A percentile compares a stretch with the other conserved stretches of the same genome.
phyloP scores from a whole-genome alignment of 257 asterid genomes.

The Ilex aquifolium region DNA sequence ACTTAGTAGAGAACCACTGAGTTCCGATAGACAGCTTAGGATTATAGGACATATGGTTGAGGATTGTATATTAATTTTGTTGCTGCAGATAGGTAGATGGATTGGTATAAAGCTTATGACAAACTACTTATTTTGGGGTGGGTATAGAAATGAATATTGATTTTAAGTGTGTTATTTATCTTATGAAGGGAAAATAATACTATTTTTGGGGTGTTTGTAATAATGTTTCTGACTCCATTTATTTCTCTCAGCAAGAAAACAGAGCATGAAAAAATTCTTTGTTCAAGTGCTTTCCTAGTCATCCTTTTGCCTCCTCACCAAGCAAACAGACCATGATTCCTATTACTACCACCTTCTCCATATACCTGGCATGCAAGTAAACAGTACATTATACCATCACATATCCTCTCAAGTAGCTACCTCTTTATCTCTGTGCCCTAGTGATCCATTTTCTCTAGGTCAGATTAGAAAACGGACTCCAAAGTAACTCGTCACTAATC shows the following conservation, averaged over 20 bases:
- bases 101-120: background rate
- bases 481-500: no score
- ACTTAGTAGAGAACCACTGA: conserved; percentile 5
- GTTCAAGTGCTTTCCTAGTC: background rate
- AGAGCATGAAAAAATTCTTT: background rate
- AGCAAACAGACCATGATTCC: no score
- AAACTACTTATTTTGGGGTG: background rate
- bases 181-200: background rate
- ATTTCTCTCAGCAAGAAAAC: background rate
- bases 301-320: no score
- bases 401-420: no score
- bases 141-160: background rate
- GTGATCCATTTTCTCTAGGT: no score
- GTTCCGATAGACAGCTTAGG: conserved; percentile 3
- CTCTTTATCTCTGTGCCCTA: no score
- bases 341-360: no score
- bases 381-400: no score
- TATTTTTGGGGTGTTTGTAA: background rate
- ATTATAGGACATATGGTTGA: conserved; percentile 4
- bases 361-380: no score
- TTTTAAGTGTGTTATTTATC: background rate
- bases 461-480: no score
- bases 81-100: conserved; percentile 11
- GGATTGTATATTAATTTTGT: conserved; percentile 10
- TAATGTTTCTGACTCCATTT: background rate